phyloP scores from a whole-genome alignment of 441 rosid species.

The Biscutella laevigata region DNA sequence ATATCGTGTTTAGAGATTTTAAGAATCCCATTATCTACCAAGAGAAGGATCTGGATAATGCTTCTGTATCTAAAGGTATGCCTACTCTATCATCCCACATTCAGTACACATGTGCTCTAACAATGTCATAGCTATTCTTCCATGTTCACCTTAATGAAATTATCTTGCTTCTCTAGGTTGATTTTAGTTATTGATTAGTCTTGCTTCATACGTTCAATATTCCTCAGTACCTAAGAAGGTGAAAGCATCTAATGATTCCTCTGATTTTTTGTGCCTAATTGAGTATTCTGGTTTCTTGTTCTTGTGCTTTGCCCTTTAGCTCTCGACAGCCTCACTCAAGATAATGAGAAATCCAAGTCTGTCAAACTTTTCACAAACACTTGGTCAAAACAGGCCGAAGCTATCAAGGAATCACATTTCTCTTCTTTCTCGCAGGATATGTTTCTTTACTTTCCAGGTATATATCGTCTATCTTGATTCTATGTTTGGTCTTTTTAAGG shows the following conservation, averaged over 20 bases:
- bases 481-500: not conserved
- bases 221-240: not conserved
- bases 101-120: not conserved
- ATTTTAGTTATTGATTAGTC: conserved; percentile 1
- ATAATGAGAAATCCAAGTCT: conserved; percentile 30
- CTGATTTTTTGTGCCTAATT: not conserved
- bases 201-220: not conserved
- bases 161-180: not conserved
- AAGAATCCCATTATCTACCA: conserved; percentile 40
- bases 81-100: not conserved
- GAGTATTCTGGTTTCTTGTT: conserved; percentile 18
- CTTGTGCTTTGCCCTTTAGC: conserved; percentile 40
- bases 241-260: not conserved
- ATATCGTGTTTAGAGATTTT: conserved; percentile 50
- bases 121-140: not conserved
- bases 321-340: conserved; percentile 32
- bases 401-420: conserved; percentile 44
- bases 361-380: conserved; percentile 31
- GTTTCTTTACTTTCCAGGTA: conserved; percentile 80
- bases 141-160: conserved; percentile 1
- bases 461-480: conserved; percentile 2
- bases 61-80: conserved; percentile 55
- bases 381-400: conserved; percentile 60
- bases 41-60: conserved; percentile 47
- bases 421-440: conserved; percentile 50